Base-by-base conservation (phyloP, 768 basidiomycete species). In the Peribolospora baueri region DNA sequence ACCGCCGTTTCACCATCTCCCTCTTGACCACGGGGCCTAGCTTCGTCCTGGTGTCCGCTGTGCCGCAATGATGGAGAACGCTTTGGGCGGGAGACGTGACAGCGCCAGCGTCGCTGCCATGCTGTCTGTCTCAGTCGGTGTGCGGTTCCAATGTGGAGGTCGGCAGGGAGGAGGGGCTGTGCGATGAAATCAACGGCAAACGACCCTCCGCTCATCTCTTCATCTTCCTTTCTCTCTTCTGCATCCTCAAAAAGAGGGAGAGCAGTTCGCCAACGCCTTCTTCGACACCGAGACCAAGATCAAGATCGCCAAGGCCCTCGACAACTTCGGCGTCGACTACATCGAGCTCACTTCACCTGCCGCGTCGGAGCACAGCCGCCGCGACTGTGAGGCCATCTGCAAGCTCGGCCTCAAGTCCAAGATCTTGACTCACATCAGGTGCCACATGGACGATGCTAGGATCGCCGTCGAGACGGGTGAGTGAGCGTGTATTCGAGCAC, bases 261-360 rank as follows among this genome's bases (percentile, higher is more conserved):
- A 93, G 68, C 90, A 98, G 68, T 98, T 98, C 64, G 93, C 93
- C 59, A 98, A 97, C 66, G 91, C 93, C 54, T 98, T 98, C 76
- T 98, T 97, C 61, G 91, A 93, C 67, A 88, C 87, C 66, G 87
- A 90, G 74, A 97, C 90, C 71, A 98, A 98, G 77, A 93, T 95
- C 67, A 88, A 90, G 67, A 98, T 98, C 62, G 93, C 93, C 61
- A 86, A 80, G 73, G 88, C 88, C 10, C 79, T 97, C 56, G 90
- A 95, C 74, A 90, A 88, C 51, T 97, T 98, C 66, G 93, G 93
- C 65, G 93, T 97, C 56, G 93, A 98, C 67, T 98, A 98, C 75
- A 88, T 98, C 65, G 93, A 98, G 66, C 81, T 98, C 66, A 98
- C 93, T 42, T 95, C 91, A 11, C 91, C 93, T 50, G 87, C 83